These are phyloP conservation scores for Candida sanyiensis DNA, from an alignment of 805 yeast genomes.

Conservation along the genomic window DNA sequence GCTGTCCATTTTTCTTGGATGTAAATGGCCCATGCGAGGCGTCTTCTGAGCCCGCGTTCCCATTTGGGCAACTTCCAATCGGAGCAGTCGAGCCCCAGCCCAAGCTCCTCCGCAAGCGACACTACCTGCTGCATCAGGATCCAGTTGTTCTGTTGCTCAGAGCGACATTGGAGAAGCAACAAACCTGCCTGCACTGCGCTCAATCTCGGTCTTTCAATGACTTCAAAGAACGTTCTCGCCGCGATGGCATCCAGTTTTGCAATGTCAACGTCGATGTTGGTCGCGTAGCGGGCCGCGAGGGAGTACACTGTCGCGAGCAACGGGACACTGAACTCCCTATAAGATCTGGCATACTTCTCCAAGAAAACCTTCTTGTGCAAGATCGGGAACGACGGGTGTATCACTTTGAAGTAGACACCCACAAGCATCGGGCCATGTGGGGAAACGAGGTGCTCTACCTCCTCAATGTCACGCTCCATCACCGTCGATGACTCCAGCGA, in stretches of 20 bases:
- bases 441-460: slow-evolving; percentile 78
- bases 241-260: slow-evolving; percentile 62
- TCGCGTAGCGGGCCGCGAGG: slow-evolving; percentile 41
- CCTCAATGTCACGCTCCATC: slow-evolving; percentile 74
- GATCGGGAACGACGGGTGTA: slow-evolving; percentile 90
- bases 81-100: slow-evolving; percentile 85
- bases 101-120: slow-evolving; percentile 83
- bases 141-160: slow-evolving; percentile 71
- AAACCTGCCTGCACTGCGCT: slow-evolving; percentile 91
- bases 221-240: slow-evolving; percentile 56
- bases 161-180: slow-evolving; percentile 55
- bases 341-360: slow-evolving; percentile 87
- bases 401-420: slow-evolving; percentile 74
- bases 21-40: slow-evolving; percentile 95
- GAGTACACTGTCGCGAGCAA: slow-evolving; percentile 85
- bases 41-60: slow-evolving; percentile 84
- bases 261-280: slow-evolving; percentile 40
- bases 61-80: slow-evolving; percentile 91
- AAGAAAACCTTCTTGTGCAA: slow-evolving; percentile 85
- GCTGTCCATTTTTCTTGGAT: slow-evolving; percentile 90
- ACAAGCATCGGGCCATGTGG: slow-evolving; percentile 85
- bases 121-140: slow-evolving; percentile 80
- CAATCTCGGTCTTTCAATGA: slow-evolving; percentile 79
- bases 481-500: slow-evolving; percentile 60
- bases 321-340: slow-evolving; percentile 88